A percentile compares a stretch with the other conserved stretches of the same genome.
These are phyloP conservation scores for Chrysanthemum seticuspe DNA, from an alignment of 129 eudicot species.

Conservation along the genomic window DNA sequence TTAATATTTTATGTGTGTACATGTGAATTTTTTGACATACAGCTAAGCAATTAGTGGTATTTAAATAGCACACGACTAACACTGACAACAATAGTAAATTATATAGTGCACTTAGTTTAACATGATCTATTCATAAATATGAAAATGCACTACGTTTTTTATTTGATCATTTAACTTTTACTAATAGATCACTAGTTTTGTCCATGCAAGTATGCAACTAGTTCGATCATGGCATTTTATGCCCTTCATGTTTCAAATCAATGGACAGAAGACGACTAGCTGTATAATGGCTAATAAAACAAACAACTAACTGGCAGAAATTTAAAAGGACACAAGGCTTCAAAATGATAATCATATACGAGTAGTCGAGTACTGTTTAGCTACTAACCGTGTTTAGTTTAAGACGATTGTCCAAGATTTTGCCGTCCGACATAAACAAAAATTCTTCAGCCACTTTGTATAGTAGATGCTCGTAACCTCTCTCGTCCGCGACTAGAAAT, in stretches of 20 bases:
- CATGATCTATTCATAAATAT: no score
- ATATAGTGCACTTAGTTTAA: no score
- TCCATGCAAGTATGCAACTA: conserved; percentile 10
- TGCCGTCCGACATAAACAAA: conserved; percentile 53
- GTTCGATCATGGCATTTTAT: conserved; percentile 2
- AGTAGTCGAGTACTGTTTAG: not conserved
- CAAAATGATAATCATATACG: conserved; percentile 10
- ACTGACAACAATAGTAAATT: no score
- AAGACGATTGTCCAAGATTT: conserved; percentile 66
- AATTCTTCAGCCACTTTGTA: conserved; percentile 69
- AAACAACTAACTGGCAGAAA: conserved; percentile 19
- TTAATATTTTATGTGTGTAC: no score
- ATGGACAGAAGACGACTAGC: conserved; percentile 6
- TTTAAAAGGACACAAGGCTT: conserved; percentile 6
- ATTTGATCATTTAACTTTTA: no score
- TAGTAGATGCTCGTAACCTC: conserved; percentile 78
- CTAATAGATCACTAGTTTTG: not conserved
- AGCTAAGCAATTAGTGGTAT: no score
- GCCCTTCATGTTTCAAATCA: conserved; percentile 8
- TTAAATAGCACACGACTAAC: no score
- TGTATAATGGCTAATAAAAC: conserved; percentile 34
- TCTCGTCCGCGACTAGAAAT: conserved; percentile 82
- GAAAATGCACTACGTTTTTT: no score
- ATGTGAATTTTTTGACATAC: no score
- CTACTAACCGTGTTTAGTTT: conserved; percentile 72